phyloP scores from a whole-genome alignment of 1,284 basidiomycete genomes.

The Cryptococcus sp. region DNA sequence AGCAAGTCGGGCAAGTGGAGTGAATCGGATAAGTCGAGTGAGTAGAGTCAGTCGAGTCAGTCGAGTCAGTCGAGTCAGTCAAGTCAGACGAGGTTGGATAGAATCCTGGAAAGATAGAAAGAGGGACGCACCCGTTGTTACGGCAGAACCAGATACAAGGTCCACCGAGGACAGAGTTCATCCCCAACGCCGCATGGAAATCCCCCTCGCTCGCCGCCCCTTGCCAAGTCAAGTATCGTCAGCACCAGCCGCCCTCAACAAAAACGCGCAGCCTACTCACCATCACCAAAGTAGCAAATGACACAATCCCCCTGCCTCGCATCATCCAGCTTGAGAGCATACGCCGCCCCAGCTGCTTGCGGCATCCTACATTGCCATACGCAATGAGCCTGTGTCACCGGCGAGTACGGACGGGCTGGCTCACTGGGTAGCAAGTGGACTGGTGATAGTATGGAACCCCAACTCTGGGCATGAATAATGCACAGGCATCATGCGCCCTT shows the following conservation, averaged over 20 bases:
- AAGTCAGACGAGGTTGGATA: constrained; percentile 63
- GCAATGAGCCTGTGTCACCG: background rate
- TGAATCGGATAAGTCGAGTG: too few species aligned
- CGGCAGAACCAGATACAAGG: constrained; percentile 47
- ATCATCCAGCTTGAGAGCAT: constrained; percentile 78
- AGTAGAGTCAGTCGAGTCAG: too few species aligned
- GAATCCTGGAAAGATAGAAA: constrained; percentile 73
- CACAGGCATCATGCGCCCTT: constrained; percentile 85
- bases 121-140: constrained; percentile 56
- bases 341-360: constrained; percentile 89
- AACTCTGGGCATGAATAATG: constrained; percentile 80
- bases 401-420: background rate
- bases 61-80: too few species aligned
- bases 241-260: background rate
- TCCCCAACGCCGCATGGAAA: constrained; percentile 57
- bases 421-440: constrained; percentile 82
- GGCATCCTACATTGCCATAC: constrained; percentile 58
- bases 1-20: too few species aligned
- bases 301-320: constrained; percentile 72
- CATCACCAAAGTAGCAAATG: constrained; percentile 83
- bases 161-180: constrained; percentile 53
- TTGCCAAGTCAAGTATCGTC: background rate
- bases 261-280: constrained; percentile 23
- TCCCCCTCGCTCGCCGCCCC: constrained; percentile 57
- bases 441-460: constrained; percentile 92